Evolutionary conservation across 139 green algal species (phyloP).

Genomic region (Micractinium sp.): DNA sequence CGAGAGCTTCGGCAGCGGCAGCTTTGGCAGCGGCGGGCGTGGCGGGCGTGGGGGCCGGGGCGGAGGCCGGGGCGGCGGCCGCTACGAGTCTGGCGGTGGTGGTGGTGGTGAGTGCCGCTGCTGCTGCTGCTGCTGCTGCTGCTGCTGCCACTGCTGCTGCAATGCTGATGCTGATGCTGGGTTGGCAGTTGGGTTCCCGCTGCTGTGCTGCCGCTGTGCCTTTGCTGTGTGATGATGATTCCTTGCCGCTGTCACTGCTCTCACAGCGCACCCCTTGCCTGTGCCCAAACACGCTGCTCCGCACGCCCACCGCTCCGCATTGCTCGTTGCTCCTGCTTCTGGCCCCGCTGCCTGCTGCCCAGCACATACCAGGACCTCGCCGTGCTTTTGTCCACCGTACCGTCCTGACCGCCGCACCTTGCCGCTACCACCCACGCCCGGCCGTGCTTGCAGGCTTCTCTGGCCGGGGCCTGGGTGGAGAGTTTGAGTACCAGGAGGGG

Average conservation of each 20-base stretch:
- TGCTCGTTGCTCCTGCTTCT: too few species aligned
- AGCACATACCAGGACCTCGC: too few species aligned
- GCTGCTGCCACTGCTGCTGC: not conserved
- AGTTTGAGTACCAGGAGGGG: conserved; percentile 37
- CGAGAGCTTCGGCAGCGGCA: not conserved
- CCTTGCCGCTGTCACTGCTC: not conserved
- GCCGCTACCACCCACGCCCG: not conserved
- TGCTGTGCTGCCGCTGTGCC: not conserved
- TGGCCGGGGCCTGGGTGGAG: conserved; percentile 34
- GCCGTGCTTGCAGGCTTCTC: not conserved
- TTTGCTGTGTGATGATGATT: not conserved
- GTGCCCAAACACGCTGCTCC: too few species aligned
- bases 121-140: not conserved
- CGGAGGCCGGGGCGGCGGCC: not conserved
- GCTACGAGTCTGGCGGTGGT: not conserved
- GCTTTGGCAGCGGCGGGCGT: not conserved
- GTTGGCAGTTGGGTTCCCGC: too few species aligned
- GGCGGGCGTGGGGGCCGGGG: not conserved
- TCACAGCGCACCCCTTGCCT: too few species aligned
- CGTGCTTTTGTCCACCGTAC: too few species aligned
- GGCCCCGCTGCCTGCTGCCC: too few species aligned
- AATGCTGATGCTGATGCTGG: not conserved
- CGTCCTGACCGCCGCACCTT: not conserved
- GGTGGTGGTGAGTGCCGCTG: not conserved
- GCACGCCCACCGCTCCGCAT: too few species aligned